Base-by-base conservation (phyloP, 306 rosid genomes). In the Sesbania bispinosa region DNA sequence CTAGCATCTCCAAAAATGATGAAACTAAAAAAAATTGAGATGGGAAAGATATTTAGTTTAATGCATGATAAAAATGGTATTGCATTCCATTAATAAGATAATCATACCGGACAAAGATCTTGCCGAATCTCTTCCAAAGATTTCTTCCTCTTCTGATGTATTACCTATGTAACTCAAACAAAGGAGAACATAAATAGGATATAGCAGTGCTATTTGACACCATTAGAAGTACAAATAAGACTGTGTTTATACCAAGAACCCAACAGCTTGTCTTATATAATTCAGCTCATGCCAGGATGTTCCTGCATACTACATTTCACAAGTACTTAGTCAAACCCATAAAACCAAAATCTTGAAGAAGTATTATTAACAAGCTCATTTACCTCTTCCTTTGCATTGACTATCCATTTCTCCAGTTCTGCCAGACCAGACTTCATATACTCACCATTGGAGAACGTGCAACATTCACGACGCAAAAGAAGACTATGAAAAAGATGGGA, bases 211-310 rank as follows among this genome's bases (percentile, higher is more conserved):
- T 14, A 59, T 9, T 48, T 73, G 23, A 45, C 36, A 57, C 11
- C 54, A 42, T 41, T 7, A 18, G n/a, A 43, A 41, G 29, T 10
- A 0, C 62, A 63, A 80, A 53, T 38, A 46, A 39, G 32, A 29
- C 23, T 66, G 43, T 53, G 76, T 68, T 68, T 39, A 54, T 91
- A 94, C 99, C 99, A 94, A 88, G 87, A 94, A 94, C 27, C 96
- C 99, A 68, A 94, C 96, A 79, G 97, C 97, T 79, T 94, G 99
- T 68, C 99, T 76, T 55, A 94, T 94, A 80, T 86, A 91, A 79
- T 91, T 94, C 62, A 94, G 93, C 84, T 94, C 97, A 0, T 94
- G 99, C 99, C 97, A 91, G 41, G 97, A 89, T 46, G 96, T 94
- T 68, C 99, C 99, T 82, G 97, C 96, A 85, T 83, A 91, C 99